A percentile compares a stretch with the other conserved stretches of the same genome.
These are phyloP conservation scores for Metarhizium album DNA, from an alignment of 2,329 filamentous ascomycete genomes.

Conservation along the genomic window DNA sequence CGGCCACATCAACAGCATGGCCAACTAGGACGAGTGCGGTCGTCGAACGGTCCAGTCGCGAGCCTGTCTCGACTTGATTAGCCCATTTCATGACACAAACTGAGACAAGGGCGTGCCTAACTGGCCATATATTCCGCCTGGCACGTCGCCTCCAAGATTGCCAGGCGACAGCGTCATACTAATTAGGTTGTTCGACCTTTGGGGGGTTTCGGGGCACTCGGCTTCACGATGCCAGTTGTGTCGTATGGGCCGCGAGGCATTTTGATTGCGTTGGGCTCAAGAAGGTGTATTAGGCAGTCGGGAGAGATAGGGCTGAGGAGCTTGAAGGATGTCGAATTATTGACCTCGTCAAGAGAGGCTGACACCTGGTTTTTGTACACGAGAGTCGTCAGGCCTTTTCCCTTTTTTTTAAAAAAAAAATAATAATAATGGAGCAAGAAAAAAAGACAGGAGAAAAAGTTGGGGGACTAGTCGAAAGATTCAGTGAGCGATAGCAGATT, in stretches of 20 bases:
- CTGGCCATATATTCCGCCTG: not conserved
- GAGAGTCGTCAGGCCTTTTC: not conserved
- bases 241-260: conserved; percentile 29
- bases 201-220: conserved; percentile 24
- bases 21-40: not conserved
- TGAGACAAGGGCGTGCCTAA: not conserved
- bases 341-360: not conserved
- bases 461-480: no score
- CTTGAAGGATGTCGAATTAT: not conserved
- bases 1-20: not conserved
- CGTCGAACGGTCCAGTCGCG: conserved; percentile 12
- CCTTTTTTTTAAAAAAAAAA: not conserved
- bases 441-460: not conserved
- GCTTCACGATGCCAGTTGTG: conserved; percentile 26
- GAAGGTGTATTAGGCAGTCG: conserved; percentile 1
- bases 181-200: conserved; percentile 11
- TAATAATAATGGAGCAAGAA: no score
- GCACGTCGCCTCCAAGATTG: not conserved
- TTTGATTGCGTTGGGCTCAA: not conserved
- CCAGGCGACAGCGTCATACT: not conserved
- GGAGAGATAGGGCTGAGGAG: not conserved
- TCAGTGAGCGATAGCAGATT: not conserved
- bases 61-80: not conserved
- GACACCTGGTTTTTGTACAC: not conserved
- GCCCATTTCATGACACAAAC: not conserved